Evolutionary conservation across 345 rosid species (phyloP).

Genomic region (Diplotaxis tenuifolia): DNA sequence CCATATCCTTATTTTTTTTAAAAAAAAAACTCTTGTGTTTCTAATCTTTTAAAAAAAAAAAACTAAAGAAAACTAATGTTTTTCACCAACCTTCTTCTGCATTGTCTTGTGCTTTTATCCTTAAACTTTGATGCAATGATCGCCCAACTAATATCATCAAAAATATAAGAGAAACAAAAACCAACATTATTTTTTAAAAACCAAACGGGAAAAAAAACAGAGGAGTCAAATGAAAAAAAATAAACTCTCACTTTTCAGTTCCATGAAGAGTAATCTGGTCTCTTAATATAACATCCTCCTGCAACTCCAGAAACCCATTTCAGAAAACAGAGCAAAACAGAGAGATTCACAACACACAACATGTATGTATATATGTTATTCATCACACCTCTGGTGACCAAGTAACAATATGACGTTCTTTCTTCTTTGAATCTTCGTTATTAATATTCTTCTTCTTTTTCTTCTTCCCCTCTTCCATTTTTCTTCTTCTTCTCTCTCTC

Average conservation of each 20-base stretch:
- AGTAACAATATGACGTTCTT: slow-evolving; percentile 80
- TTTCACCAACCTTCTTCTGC: slow-evolving; percentile 78
- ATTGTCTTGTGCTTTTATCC: slow-evolving; percentile 95
- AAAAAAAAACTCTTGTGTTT: not conserved
- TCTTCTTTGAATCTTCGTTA: slow-evolving; percentile 70
- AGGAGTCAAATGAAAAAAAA: not conserved
- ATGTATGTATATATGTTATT: not conserved
- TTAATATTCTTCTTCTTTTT: slow-evolving; percentile 51
- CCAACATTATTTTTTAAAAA: not conserved
- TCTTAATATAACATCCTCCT: slow-evolving; percentile 91
- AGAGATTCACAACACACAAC: slow-evolving; percentile 6
- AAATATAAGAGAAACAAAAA: slow-evolving; percentile 3
- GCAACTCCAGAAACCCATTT: slow-evolving; percentile 40
- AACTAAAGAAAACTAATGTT: not conserved
- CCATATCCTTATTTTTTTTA: not conserved
- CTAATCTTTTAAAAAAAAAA: not conserved
- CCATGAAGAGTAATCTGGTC: slow-evolving; percentile 83
- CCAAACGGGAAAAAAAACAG: not conserved
- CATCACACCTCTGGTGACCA: slow-evolving; percentile 68
- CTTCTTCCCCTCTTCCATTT: slow-evolving; percentile 48
- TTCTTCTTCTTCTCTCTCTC: slow-evolving; percentile 18
- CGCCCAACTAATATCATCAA: slow-evolving; percentile 66
- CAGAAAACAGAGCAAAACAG: slow-evolving; percentile 29
- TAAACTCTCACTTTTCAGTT: slow-evolving; percentile 69
- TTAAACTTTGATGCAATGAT: slow-evolving; percentile 87